Conservation (phyloP, 2,329 filamentous ascomycete species). For the Metarhizium brunneum region DNA sequence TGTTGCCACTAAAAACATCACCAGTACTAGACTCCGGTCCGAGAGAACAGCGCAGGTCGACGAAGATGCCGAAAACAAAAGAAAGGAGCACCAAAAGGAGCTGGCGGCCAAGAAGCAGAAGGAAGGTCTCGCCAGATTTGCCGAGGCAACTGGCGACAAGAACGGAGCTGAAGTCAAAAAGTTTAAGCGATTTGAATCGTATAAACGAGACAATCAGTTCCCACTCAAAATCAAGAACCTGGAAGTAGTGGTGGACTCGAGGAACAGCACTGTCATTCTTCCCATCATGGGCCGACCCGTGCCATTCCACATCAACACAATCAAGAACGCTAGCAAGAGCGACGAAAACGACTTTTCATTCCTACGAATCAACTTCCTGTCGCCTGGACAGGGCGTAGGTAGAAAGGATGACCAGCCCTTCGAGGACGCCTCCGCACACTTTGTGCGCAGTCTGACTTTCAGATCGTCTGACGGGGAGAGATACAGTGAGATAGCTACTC, state of each 20-base stretch:
- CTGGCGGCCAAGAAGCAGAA: constrained; percentile 78
- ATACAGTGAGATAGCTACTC: constrained; percentile 81
- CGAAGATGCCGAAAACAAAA: constrained; percentile 79
- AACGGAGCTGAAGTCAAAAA: constrained; percentile 94
- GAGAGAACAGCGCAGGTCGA: constrained; percentile 83
- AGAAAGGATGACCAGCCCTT: constrained; percentile 97
- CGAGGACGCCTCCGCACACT: constrained; percentile 91
- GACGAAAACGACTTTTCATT: constrained; percentile 93
- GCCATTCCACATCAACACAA: constrained; percentile 93
- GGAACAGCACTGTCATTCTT: constrained; percentile 82
- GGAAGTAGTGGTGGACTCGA: constrained; percentile 81
- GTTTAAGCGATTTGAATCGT: constrained; percentile 98
- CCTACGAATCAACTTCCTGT: constrained; percentile 92
- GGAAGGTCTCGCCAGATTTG: constrained; percentile 76
- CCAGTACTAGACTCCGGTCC: constrained; percentile 82
- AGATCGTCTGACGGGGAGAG: constrained; percentile 81
- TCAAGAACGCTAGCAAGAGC: constrained; percentile 98
- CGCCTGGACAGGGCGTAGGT: constrained; percentile 92
- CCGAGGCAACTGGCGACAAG: constrained; percentile 72
- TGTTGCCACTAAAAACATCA: constrained; percentile 90
- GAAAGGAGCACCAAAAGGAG: constrained; percentile 88
- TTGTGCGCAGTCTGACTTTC: constrained; percentile 91
- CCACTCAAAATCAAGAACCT: constrained; percentile 75
- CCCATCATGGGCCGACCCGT: constrained; percentile 97
- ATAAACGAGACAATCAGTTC: constrained; percentile 95